These are phyloP conservation scores for Hypoxylon fuscum DNA, from an alignment of 495 filamentous ascomycete species.

Conservation along the genomic window DNA sequence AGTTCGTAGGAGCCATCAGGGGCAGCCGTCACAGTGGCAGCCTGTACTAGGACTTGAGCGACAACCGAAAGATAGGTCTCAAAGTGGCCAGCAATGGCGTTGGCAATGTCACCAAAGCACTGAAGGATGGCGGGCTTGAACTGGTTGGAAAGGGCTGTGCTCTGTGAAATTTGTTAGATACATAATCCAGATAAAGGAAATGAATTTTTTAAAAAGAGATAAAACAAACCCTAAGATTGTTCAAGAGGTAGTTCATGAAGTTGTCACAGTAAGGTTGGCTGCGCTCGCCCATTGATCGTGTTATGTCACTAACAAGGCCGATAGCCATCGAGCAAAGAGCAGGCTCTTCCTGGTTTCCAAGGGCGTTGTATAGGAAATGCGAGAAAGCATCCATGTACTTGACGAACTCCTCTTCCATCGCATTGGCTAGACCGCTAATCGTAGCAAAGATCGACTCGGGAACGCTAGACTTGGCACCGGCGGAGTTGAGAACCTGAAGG, in stretches of 20 bases:
- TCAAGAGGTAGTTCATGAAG: constrained; percentile 96
- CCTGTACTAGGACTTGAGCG: constrained; percentile 91
- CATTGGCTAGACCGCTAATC: constrained; percentile 84
- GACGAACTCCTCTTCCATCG: constrained; percentile 88
- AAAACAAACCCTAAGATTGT: constrained; percentile 80
- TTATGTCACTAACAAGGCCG: constrained; percentile 94
- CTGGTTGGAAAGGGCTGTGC: constrained; percentile 83
- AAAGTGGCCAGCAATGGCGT: constrained; percentile 91
- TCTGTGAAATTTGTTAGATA: constrained; percentile 56
- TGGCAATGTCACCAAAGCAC: constrained; percentile 97
- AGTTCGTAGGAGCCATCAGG: constrained; percentile 84
- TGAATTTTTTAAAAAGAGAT: constrained; percentile 4
- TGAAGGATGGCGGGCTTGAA: constrained; percentile 98
- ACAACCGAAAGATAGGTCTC: constrained; percentile 92
- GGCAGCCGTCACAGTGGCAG: constrained; percentile 77
- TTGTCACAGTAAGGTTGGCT: constrained; percentile 93
- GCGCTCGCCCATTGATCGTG: constrained; percentile 85
- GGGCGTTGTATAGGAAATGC: constrained; percentile 89
- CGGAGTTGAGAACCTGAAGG: constrained; percentile 78
- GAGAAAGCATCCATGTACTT: constrained; percentile 97
- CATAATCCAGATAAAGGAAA: constrained; percentile 1
- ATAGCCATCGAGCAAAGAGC: constrained; percentile 96
- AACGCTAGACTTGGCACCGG: constrained; percentile 88
- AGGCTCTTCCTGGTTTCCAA: constrained; percentile 94
- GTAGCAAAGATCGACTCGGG: constrained; percentile 92